phyloP scores from a whole-genome alignment of 2,329 filamentous ascomycete genomes.

The Fusarium continuum region DNA sequence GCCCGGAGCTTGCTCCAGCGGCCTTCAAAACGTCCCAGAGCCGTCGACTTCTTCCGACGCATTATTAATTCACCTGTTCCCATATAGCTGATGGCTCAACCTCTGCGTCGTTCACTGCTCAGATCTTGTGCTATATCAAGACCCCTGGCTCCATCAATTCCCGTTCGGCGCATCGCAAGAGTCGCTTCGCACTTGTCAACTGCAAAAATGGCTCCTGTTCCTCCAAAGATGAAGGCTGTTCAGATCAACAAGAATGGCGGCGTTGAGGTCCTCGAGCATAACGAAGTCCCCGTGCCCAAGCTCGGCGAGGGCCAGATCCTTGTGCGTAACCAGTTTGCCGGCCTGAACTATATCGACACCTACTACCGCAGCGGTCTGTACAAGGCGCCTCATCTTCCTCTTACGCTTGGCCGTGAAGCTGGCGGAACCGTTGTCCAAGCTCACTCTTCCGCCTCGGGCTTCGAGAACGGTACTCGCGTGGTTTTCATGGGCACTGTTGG shows the following conservation, averaged over 20 bases:
- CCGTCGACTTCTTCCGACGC: slow-evolving; percentile 1
- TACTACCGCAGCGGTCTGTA: slow-evolving; percentile 92
- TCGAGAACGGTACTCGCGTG: slow-evolving; percentile 74
- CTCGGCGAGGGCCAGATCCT: slow-evolving; percentile 77
- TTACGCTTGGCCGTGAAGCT: slow-evolving; percentile 82
- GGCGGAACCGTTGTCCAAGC: slow-evolving; percentile 74
- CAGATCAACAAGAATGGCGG: slow-evolving; percentile 73
- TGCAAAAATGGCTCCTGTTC: slow-evolving; percentile 74
- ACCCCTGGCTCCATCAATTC: not conserved
- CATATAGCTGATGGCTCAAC: slow-evolving; percentile 29
- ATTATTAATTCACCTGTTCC: not conserved
- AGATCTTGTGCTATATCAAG: slow-evolving; percentile 18
- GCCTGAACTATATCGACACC: slow-evolving; percentile 90
- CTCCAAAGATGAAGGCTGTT: slow-evolving; percentile 75
- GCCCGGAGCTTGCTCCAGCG: not conserved
- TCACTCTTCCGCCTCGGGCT: slow-evolving; percentile 61
- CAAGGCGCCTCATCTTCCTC: slow-evolving; percentile 70
- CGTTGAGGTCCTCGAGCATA: slow-evolving; percentile 76
- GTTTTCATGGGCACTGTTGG: slow-evolving; percentile 67
- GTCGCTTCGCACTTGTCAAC: slow-evolving; percentile 16
- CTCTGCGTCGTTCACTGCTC: slow-evolving; percentile 31
- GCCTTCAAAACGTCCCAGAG: not conserved
- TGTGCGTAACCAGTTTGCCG: slow-evolving; percentile 81
- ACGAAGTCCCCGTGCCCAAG: slow-evolving; percentile 73
- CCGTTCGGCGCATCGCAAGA: slow-evolving; percentile 11